phyloP scores from a whole-genome alignment of 2,329 filamentous ascomycete species.

The Clonostachys solani region DNA sequence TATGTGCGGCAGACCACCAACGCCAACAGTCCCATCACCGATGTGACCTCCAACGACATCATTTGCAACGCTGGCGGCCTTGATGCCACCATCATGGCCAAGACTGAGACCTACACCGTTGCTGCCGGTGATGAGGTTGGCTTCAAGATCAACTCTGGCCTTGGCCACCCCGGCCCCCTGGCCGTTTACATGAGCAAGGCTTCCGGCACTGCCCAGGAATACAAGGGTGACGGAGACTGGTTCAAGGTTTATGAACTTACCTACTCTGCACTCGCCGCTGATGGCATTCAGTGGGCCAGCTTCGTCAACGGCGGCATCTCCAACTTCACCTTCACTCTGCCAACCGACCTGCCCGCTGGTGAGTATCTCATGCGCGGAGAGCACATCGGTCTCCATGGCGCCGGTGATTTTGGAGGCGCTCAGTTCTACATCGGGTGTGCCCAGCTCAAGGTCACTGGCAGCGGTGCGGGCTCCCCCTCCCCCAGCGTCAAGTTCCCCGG shows the following conservation, averaged over 20 bases:
- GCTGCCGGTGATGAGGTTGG: slow-evolving; percentile 26
- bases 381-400: slow-evolving; percentile 23
- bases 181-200: slow-evolving; percentile 20
- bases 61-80: slow-evolving; percentile 26
- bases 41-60: slow-evolving; percentile 25
- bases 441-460: slow-evolving; percentile 10
- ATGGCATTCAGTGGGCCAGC: slow-evolving; percentile 15
- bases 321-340: slow-evolving; percentile 15
- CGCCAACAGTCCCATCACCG: slow-evolving; percentile 26
- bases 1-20: slow-evolving; percentile 42
- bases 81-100: slow-evolving; percentile 17
- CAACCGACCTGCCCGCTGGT: slow-evolving; percentile 9
- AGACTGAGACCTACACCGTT: slow-evolving; percentile 22
- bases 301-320: slow-evolving; percentile 11
- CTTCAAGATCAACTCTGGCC: slow-evolving; percentile 24
- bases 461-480: slow-evolving; percentile 9
- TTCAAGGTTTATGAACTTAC: slow-evolving; percentile 20
- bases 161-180: slow-evolving; percentile 26
- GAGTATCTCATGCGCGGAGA: slow-evolving; percentile 19
- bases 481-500: slow-evolving; percentile 20
- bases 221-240: slow-evolving; percentile 20
- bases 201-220: slow-evolving; percentile 10
- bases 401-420: slow-evolving; percentile 17
- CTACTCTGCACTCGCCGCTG: slow-evolving; percentile 9
- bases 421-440: slow-evolving; percentile 21